Conservation (phyloP, 1,284 basidiomycete species). For the Pseudozyma tsukubaensis region DNA sequence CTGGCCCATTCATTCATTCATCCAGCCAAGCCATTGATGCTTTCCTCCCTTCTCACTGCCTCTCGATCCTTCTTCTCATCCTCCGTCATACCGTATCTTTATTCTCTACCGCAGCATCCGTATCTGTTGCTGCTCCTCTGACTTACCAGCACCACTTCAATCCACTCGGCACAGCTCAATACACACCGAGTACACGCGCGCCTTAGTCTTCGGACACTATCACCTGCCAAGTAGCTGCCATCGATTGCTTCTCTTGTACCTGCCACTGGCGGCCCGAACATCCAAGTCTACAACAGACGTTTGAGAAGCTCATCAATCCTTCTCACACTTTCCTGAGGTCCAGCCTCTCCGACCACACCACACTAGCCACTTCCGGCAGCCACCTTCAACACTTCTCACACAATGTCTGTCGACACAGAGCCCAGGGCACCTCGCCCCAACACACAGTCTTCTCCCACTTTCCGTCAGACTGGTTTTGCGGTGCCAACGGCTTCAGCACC, state of each 20-base stretch:
- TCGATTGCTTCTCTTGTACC: too few relatives aligned
- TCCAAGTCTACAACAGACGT: neutral
- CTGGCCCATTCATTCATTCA: neutral
- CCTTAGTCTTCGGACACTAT: neutral
- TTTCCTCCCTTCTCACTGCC: neutral
- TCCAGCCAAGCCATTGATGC: neutral
- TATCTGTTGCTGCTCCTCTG: too few relatives aligned
- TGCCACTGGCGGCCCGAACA: neutral
- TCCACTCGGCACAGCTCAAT: neutral
- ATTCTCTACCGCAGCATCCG: too few relatives aligned
- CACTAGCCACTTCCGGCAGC: neutral
- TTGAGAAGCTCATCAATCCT: neutral
- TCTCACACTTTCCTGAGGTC: neutral
- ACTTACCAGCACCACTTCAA: too few relatives aligned
- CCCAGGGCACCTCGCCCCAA: conserved; percentile 35
- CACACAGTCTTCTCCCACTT: conserved; percentile 50
- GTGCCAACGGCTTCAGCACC: conserved; percentile 46
- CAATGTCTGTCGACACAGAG: conserved; percentile 52
- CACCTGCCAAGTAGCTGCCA: neutral
- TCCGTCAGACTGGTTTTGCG: conserved; percentile 52
- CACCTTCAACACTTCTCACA: neutral
- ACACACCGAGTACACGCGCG: neutral
- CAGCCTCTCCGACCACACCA: neutral
- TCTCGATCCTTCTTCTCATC: neutral
- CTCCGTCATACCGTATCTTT: too few relatives aligned